These are phyloP conservation scores for Dendryphion nanum DNA, from an alignment of 2,329 filamentous ascomycete genomes.

Conservation along the genomic window DNA sequence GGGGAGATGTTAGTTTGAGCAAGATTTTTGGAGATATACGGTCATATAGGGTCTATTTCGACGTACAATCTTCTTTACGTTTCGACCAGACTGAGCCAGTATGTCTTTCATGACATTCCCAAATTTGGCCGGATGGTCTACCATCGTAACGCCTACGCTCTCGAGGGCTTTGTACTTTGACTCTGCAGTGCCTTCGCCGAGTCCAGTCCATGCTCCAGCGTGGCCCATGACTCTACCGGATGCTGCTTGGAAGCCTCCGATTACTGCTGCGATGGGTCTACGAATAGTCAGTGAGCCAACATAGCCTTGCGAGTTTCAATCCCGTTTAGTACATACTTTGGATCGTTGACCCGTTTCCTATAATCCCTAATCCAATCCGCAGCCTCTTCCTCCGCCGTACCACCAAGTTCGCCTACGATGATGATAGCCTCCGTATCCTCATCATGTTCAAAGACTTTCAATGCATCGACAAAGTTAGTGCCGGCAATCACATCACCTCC, in stretches of 20 bases:
- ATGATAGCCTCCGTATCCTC: conserved; percentile 69
- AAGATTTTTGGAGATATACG: not conserved
- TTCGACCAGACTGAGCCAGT: conserved; percentile 47
- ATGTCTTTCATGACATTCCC: conserved; percentile 65
- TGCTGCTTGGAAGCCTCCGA: conserved; percentile 66
- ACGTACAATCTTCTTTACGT: conserved; percentile 40
- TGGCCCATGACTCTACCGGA: conserved; percentile 73
- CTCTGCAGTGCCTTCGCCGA: conserved; percentile 63
- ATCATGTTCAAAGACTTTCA: conserved; percentile 66
- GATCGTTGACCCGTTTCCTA: conserved; percentile 53
- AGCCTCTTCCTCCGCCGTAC: conserved; percentile 66
- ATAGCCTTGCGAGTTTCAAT: not conserved
- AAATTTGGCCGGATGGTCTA: conserved; percentile 75
- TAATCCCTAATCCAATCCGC: conserved; percentile 73
- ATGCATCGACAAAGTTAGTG: conserved; percentile 70
- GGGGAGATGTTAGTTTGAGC: not conserved
- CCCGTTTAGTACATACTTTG: conserved; percentile 56
- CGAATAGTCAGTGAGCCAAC: conserved; percentile 13
- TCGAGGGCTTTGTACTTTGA: conserved; percentile 68
- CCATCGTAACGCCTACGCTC: conserved; percentile 65
- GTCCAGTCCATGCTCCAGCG: conserved; percentile 69
- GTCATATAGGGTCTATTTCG: not conserved
- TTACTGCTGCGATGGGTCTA: conserved; percentile 69
- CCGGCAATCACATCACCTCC: conserved; percentile 74
- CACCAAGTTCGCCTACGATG: conserved; percentile 71